Conservation (phyloP, 2,329 filamentous ascomycete genomes). For the Aureobasidium namibiae region DNA sequence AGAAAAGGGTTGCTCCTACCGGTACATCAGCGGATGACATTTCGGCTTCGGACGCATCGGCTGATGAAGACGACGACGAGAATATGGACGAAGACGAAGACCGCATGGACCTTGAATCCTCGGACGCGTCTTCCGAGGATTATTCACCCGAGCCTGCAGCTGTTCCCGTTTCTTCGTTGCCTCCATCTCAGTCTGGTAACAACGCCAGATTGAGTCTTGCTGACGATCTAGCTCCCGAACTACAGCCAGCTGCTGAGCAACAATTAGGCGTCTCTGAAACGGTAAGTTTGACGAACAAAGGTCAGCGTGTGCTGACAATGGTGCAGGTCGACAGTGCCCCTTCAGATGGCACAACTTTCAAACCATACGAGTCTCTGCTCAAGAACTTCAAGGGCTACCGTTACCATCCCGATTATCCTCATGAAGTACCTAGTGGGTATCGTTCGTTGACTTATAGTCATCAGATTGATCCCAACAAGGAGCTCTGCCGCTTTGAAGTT, state of each 20-base stretch:
- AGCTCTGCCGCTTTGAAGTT: constrained; percentile 70
- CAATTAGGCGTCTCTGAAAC: constrained; percentile 17
- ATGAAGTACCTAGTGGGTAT: constrained; percentile 65
- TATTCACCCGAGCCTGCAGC: constrained; percentile 6
- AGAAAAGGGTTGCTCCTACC: background rate
- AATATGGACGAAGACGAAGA: constrained; percentile 1
- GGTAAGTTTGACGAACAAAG: background rate
- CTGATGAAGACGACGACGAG: background rate
- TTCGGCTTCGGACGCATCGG: background rate
- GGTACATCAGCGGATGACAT: background rate
- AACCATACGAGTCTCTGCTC: constrained; percentile 76
- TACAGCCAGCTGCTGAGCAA: constrained; percentile 24
- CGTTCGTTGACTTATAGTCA: constrained; percentile 91
- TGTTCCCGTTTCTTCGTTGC: background rate
- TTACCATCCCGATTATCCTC: constrained; percentile 70
- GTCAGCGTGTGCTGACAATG: background rate
- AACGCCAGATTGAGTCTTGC: constrained; percentile 17
- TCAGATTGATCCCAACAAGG: constrained; percentile 67
- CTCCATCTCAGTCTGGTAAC: background rate
- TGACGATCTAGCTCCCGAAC: constrained; percentile 33
- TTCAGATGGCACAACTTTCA: constrained; percentile 18
- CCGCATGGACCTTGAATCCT: constrained; percentile 10
- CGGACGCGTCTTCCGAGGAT: constrained; percentile 4
- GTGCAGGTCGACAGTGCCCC: background rate
- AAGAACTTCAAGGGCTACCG: constrained; percentile 79